Conservation (phyloP, 805 yeast species). For the Candida methanosorbosa region DNA sequence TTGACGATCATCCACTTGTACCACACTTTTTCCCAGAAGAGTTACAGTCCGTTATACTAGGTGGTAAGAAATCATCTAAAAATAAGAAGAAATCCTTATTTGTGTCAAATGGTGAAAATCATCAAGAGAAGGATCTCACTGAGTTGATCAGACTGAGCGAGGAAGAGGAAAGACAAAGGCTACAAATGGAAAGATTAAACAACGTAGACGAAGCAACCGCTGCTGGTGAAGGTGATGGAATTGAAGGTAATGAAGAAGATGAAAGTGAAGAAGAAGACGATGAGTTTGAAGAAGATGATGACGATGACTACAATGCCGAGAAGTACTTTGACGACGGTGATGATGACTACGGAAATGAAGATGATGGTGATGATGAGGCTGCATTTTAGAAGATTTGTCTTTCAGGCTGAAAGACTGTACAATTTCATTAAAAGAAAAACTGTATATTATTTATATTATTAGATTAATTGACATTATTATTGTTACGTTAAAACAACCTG, state of each 20-base stretch:
- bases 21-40: constrained; percentile 71
- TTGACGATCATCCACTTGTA: constrained; percentile 71
- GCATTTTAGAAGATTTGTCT: constrained; percentile 40
- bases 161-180: constrained; percentile 20
- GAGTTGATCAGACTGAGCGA: constrained; percentile 15
- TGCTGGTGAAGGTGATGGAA: constrained; percentile 36
- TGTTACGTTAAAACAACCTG: no score
- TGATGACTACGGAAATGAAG: constrained; percentile 47
- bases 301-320: constrained; percentile 74
- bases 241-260: constrained; percentile 28
- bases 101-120: constrained; percentile 28
- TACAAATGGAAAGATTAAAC: constrained; percentile 22
- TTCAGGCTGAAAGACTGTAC: no score
- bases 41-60: constrained; percentile 62
- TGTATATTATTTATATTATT: no score
- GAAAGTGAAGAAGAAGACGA: constrained; percentile 58
- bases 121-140: constrained; percentile 18
- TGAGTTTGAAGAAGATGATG: constrained; percentile 65
- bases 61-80: constrained; percentile 26
- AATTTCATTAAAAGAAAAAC: no score
- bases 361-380: constrained; percentile 61
- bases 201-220: constrained; percentile 29
- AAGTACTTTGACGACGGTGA: constrained; percentile 70
- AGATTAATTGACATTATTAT: no score
- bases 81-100: constrained; percentile 37